A percentile compares a stretch with the other conserved stretches of the same genome.
Conservation (phyloP, 345 rosid species). For the Pistacia vera region DNA sequence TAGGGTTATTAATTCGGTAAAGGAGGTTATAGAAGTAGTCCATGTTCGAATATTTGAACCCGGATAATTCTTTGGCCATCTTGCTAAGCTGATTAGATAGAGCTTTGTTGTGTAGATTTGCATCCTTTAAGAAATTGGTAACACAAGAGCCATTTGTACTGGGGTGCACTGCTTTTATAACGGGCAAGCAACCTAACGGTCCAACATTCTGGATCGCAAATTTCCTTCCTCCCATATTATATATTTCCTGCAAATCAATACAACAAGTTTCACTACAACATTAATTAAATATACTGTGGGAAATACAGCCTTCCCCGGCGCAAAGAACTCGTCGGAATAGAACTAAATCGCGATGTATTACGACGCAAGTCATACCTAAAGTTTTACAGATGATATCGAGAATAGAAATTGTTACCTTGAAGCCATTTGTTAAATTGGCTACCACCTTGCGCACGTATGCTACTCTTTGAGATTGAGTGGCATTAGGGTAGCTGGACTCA, state of each 20-base stretch:
- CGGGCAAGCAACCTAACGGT: conserved; percentile 27
- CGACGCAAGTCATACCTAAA: too few relatives aligned
- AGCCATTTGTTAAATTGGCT: conserved; percentile 17
- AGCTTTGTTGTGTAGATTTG: conserved; percentile 25
- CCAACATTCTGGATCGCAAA: conserved; percentile 31
- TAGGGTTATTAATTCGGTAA: conserved; percentile 12
- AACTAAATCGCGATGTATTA: too few relatives aligned
- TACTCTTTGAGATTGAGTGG: neutral
- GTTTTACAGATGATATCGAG: too few relatives aligned
- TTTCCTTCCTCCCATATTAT: conserved; percentile 31
- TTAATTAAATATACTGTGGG: too few relatives aligned
- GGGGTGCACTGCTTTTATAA: conserved; percentile 3
- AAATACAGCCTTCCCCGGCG: too few relatives aligned
- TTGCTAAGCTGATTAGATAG: conserved; percentile 18
- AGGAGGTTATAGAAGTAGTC: conserved; percentile 26
- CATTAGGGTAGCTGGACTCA: neutral
- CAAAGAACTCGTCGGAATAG: too few relatives aligned
- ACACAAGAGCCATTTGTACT: conserved; percentile 3
- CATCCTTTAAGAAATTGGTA: conserved; percentile 3
- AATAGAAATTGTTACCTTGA: too few relatives aligned
- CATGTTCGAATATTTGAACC: conserved; percentile 24
- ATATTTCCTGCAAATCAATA: conserved; percentile 20
- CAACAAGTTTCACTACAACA: neutral
- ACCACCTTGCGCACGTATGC: conserved; percentile 17
- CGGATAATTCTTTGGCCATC: conserved; percentile 18